These are phyloP conservation scores for Coniochaeta sp. DNA, from an alignment of 2,329 filamentous ascomycete species.

Conservation along the genomic window DNA sequence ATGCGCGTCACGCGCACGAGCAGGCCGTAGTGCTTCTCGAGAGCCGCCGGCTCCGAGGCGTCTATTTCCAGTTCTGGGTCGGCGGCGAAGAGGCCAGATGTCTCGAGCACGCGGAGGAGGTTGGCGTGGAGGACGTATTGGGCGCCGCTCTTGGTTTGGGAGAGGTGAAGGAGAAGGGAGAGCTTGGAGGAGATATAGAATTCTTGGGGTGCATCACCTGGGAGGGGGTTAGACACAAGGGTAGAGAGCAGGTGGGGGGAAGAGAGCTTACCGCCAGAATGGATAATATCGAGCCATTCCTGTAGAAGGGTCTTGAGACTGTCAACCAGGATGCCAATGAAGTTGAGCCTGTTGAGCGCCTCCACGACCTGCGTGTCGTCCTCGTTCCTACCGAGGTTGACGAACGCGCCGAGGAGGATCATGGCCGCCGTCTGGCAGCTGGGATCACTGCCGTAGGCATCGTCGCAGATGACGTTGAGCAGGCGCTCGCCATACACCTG, in stretches of 20 bases:
- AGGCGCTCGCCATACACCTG: conserved; percentile 65
- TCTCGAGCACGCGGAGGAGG: conserved; percentile 72
- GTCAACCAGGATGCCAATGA: conserved; percentile 84
- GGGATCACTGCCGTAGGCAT: conserved; percentile 79
- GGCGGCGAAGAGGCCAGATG: conserved; percentile 77
- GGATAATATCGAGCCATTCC: conserved; percentile 57
- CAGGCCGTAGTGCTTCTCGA: conserved; percentile 77
- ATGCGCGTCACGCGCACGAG: conserved; percentile 76
- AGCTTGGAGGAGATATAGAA: conserved; percentile 64
- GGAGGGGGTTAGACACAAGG: conserved; percentile 9
- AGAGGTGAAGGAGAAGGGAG: conserved; percentile 74
- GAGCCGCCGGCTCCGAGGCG: conserved; percentile 59
- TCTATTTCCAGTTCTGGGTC: conserved; percentile 89
- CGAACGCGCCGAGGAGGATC: conserved; percentile 72
- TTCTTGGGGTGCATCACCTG: conserved; percentile 28
- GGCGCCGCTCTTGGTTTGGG: conserved; percentile 78
- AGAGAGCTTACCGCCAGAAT: conserved; percentile 8
- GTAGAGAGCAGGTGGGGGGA: background rate
- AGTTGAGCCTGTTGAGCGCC: conserved; percentile 77
- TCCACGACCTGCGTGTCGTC: conserved; percentile 71
- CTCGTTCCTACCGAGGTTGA: conserved; percentile 66
- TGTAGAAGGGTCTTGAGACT: conserved; percentile 70
- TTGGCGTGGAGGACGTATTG: conserved; percentile 83
- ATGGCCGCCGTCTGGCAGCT: conserved; percentile 79
- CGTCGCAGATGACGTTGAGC: conserved; percentile 83